A percentile compares a stretch with the other conserved stretches of the same genome.
Evolutionary conservation across 192 early-diverging fungal species (phyloP).

Genomic region (Coemansia sp.): DNA sequence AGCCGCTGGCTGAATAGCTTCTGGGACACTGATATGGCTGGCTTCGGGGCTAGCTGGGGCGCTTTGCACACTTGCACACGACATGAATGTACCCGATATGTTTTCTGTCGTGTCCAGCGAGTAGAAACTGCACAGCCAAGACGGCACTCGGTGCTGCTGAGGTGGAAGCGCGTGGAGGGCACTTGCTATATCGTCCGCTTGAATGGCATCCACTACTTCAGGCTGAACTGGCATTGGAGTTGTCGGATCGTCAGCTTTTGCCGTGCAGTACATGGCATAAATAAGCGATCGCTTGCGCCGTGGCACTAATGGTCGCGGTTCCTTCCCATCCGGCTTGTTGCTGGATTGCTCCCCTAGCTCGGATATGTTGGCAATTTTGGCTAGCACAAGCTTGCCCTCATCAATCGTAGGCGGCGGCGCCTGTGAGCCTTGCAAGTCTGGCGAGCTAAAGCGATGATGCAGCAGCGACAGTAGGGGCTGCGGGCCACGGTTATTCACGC

Average conservation of each 20-base stretch:
- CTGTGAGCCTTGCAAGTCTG: neutral
- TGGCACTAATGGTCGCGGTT: constrained; percentile 12
- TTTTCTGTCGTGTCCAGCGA: constrained; percentile 2
- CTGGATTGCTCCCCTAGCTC: neutral
- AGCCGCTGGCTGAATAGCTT: neutral
- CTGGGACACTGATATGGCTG: neutral
- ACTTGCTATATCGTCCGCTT: neutral
- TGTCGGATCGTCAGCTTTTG: constrained; percentile 13
- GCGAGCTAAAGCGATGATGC: constrained; percentile 12
- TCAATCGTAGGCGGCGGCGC: constrained; percentile 5
- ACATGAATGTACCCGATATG: constrained; percentile 29
- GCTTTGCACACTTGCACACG: constrained; percentile 28
- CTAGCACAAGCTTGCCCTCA: neutral
- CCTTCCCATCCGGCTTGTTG: neutral
- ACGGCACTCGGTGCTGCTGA: constrained; percentile 4
- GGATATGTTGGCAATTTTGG: neutral
- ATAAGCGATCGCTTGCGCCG: constrained; percentile 50
- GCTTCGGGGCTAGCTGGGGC: neutral
- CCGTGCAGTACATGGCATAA: constrained; percentile 48
- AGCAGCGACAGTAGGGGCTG: constrained; percentile 3
- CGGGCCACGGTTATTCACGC: neutral
- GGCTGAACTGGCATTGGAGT: neutral
- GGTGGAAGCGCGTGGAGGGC: neutral
- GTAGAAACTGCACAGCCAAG: neutral
- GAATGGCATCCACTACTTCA: neutral